Evolutionary conservation across 2,329 filamentous ascomycete species (phyloP).

Genomic region (Aspergillus sergii): DNA sequence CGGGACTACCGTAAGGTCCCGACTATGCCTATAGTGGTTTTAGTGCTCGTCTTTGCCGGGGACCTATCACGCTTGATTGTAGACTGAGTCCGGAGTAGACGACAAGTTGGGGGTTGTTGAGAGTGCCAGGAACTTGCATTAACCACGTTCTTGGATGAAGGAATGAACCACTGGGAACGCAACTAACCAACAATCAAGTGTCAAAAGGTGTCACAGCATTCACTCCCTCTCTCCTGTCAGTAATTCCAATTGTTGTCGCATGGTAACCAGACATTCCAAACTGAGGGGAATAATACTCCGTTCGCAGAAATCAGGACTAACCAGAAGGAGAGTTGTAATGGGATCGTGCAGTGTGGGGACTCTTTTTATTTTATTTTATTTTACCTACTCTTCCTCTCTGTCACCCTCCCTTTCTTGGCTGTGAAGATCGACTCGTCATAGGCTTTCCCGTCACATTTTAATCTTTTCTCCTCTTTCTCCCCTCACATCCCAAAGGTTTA

Average conservation of each 20-base stretch:
- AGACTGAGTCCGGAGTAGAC: not conserved
- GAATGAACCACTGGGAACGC: not conserved
- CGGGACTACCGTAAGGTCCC: not conserved
- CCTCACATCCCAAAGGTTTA: constrained; percentile 16
- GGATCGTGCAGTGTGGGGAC: constrained; percentile 15
- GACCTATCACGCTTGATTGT: not conserved
- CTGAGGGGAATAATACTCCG: not conserved
- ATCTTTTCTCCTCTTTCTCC: constrained; percentile 14
- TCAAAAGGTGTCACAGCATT: not conserved
- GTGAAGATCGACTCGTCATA: constrained; percentile 25
- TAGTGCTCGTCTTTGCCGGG: not conserved
- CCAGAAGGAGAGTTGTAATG: constrained; percentile 3
- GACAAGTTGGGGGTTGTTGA: not conserved
- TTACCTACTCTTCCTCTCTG: constrained; percentile 7
- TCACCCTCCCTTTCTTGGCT: constrained; percentile 22
- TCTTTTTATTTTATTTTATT: too few relatives aligned
- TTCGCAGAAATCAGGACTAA: not conserved
- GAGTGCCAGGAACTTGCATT: too few relatives aligned
- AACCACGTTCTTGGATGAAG: not conserved
- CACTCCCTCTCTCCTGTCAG: not conserved
- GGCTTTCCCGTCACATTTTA: constrained; percentile 10
- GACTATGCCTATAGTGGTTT: not conserved
- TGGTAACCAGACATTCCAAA: constrained; percentile 1
- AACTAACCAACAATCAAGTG: not conserved
- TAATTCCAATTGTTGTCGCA: not conserved